A percentile compares a stretch with the other conserved stretches of the same genome.
Conservation (phyloP, 768 basidiomycete species). For the Termitomyces titanicus region DNA sequence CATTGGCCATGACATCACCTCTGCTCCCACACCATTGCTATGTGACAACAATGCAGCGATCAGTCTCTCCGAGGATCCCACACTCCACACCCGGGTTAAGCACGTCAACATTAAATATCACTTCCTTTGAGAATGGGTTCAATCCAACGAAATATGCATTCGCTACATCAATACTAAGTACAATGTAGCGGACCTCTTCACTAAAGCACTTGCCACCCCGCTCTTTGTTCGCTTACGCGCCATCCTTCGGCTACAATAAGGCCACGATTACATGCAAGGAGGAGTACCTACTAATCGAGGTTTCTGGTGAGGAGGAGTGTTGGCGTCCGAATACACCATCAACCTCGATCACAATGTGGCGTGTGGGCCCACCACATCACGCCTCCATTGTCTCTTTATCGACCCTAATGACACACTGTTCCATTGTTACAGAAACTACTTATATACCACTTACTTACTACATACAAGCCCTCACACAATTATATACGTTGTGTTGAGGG, state of each 20-base stretch:
- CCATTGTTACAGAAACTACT: too few species aligned
- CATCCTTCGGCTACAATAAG: slow-evolving; percentile 16
- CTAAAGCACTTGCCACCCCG: slow-evolving; percentile 2
- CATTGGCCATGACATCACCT: slow-evolving; percentile 6
- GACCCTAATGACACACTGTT: too few species aligned
- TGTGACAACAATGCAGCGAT: slow-evolving; percentile 34
- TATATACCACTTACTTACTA: too few species aligned
- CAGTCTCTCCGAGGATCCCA: slow-evolving; percentile 24
- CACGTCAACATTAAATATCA: slow-evolving; percentile 40
- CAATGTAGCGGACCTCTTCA: slow-evolving; percentile 34
- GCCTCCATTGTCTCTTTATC: background rate
- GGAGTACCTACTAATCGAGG: background rate
- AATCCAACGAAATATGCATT: slow-evolving; percentile 19
- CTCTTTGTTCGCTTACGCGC: too few species aligned
- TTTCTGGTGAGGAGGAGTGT: too few species aligned
- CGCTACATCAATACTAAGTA: slow-evolving; percentile 23
- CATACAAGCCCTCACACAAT: too few species aligned
- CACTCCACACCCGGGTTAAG: slow-evolving; percentile 29
- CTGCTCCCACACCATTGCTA: slow-evolving; percentile 7
- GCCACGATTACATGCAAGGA: background rate
- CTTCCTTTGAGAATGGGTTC: slow-evolving; percentile 28
- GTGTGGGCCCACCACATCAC: background rate
- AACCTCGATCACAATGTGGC: background rate
- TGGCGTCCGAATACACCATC: too few species aligned
- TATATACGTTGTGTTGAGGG: too few species aligned